Percentiles rank a stretch among this genome's conserved stretches.
These are phyloP conservation scores for Avena atlantica DNA, from an alignment of 176 grass and related monocot genomes.

Conservation along the genomic window DNA sequence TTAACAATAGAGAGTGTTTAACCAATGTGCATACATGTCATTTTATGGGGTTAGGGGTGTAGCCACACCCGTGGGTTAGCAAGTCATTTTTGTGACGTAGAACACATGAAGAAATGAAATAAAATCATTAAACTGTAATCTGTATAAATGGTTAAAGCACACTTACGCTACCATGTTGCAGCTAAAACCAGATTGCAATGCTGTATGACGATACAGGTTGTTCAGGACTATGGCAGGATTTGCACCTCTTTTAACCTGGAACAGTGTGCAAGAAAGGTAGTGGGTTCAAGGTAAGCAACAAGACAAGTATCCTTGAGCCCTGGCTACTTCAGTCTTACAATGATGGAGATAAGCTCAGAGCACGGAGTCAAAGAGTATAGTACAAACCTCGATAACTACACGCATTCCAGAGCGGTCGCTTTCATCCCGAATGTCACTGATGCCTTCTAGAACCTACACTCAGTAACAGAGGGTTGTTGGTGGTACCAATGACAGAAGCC, in stretches of 20 bases:
- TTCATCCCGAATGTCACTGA: constrained; percentile 97
- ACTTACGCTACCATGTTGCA: constrained; percentile 99
- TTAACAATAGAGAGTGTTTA: not conserved
- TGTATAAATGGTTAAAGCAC: constrained; percentile 34
- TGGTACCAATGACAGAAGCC: not conserved
- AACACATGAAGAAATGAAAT: constrained; percentile 24
- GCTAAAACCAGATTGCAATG: constrained; percentile 97
- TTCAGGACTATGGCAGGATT: constrained; percentile 87
- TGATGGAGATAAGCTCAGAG: constrained; percentile 26
- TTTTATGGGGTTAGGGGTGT: too few relatives aligned
- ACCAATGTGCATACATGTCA: too few relatives aligned
- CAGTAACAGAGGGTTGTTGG: constrained; percentile 23
- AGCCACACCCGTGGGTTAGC: too few relatives aligned
- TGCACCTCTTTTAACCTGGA: constrained; percentile 83
- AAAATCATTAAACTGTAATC: constrained; percentile 9
- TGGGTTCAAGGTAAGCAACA: constrained; percentile 32
- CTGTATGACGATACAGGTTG: constrained; percentile 87
- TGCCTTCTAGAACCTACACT: constrained; percentile 84
- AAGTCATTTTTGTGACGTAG: not conserved
- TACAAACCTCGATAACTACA: constrained; percentile 91
- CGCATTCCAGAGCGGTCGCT: constrained; percentile 97
- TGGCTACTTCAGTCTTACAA: constrained; percentile 3
- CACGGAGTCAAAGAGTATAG: constrained; percentile 34
- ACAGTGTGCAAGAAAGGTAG: constrained; percentile 38
- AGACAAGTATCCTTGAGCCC: not conserved